Evolutionary conservation across 1,139 yeast genomes (phyloP).

Genomic region (Magnusiomyces ingens): DNA sequence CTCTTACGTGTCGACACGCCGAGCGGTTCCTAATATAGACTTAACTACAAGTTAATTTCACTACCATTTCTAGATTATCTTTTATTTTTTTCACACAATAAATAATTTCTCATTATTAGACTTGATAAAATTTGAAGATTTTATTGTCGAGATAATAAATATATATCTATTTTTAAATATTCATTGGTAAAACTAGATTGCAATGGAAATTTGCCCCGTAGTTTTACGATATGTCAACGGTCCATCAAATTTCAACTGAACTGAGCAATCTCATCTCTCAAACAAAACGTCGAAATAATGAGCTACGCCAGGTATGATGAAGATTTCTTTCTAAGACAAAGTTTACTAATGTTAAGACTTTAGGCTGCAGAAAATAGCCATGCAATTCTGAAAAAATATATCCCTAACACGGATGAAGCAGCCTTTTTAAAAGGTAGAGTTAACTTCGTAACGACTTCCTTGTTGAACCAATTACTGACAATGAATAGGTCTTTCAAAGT

Average conservation of each 20-base stretch:
- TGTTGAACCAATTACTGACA: slow-evolving; percentile 6
- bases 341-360: background rate
- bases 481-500: slow-evolving; percentile 32
- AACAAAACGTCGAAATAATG: slow-evolving; percentile 61
- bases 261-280: slow-evolving; percentile 56
- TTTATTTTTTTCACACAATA: no score
- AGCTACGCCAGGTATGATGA: slow-evolving; percentile 44
- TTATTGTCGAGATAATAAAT: no score
- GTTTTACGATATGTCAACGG: slow-evolving; percentile 12
- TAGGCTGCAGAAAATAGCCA: slow-evolving; percentile 59
- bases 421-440: slow-evolving; percentile 31
- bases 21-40: no score
- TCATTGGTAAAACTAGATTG: background rate
- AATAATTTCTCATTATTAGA: no score
- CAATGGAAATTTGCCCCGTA: background rate
- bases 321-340: background rate
- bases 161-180: no score
- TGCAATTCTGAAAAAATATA: slow-evolving; percentile 39
- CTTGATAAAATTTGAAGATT: no score
- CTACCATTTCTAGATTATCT: no score
- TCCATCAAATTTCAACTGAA: slow-evolving; percentile 39
- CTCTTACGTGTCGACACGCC: no score
- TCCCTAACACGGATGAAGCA: slow-evolving; percentile 26
- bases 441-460: slow-evolving; percentile 9
- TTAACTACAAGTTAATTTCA: no score